Percentiles rank a stretch among this genome's conserved stretches.
Conservation (phyloP, 2,329 filamentous ascomycete genomes). For the Colletotrichum chrysophilum region DNA sequence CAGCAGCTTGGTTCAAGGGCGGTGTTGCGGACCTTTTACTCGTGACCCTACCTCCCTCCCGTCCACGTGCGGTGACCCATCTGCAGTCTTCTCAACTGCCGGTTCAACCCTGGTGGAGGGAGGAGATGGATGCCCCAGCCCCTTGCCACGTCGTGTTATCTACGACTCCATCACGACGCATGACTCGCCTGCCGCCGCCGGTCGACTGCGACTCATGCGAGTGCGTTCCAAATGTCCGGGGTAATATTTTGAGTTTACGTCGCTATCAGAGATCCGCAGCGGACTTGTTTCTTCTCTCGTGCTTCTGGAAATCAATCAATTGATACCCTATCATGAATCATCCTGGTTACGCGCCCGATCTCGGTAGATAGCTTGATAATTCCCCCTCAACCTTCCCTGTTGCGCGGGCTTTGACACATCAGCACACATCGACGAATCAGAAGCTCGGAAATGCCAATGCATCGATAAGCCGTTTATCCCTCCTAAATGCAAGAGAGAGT, state of each 20-base stretch:
- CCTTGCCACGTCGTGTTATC: background rate
- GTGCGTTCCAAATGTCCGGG: background rate
- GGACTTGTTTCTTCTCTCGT: background rate
- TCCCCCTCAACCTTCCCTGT: background rate
- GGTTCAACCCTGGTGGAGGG: background rate
- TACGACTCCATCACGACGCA: background rate
- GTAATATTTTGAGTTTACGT: background rate
- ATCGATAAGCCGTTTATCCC: slow-evolving; percentile 6
- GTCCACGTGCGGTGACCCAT: background rate
- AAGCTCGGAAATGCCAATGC: background rate
- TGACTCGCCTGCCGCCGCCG: slow-evolving; percentile 7
- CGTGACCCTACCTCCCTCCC: background rate
- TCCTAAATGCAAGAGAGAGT: background rate
- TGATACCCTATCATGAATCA: background rate
- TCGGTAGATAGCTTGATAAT: background rate
- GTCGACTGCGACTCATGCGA: slow-evolving; percentile 3
- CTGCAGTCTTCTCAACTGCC: background rate
- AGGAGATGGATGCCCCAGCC: background rate
- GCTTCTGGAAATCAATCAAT: background rate
- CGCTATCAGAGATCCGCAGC: background rate
- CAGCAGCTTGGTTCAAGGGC: background rate
- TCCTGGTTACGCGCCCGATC: background rate
- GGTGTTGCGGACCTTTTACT: slow-evolving; percentile 5
- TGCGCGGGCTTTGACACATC: background rate
- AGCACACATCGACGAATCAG: background rate